Evolutionary conservation across 352 stramenopile genomes (phyloP).

Genomic region (Salisapilia sapeloensis): DNA sequence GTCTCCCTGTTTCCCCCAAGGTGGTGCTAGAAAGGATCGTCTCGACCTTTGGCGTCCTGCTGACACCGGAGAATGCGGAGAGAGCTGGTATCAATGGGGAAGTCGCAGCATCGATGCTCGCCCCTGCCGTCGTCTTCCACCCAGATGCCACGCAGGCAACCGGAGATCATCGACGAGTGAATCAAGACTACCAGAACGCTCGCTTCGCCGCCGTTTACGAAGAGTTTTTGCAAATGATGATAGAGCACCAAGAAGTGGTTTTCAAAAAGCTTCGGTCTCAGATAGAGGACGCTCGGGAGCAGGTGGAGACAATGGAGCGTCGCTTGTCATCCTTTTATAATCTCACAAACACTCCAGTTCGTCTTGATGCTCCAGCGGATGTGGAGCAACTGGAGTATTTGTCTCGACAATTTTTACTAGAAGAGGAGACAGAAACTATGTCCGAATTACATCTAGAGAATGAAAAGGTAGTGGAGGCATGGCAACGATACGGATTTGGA

Average conservation of each 20-base stretch:
- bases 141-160: constrained; percentile 21
- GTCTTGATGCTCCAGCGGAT: too few relatives aligned
- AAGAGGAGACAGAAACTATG: too few relatives aligned
- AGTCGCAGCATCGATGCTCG: constrained; percentile 36
- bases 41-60: constrained; percentile 43
- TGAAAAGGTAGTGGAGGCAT: constrained; percentile 23
- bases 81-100: constrained; percentile 52
- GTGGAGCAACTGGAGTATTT: too few relatives aligned
- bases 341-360: too few relatives aligned
- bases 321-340: constrained; percentile 40
- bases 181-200: neutral
- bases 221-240: constrained; percentile 64
- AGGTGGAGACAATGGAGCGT: constrained; percentile 46
- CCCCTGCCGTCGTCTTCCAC: constrained; percentile 66
- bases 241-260: constrained; percentile 53
- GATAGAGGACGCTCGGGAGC: constrained; percentile 41
- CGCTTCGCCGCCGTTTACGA: constrained; percentile 3
- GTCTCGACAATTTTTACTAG: too few relatives aligned
- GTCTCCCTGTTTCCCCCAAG: constrained; percentile 46
- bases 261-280: constrained; percentile 51
- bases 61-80: constrained; percentile 31
- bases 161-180: constrained; percentile 1
- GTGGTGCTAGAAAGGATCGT: constrained; percentile 58
- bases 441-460: too few relatives aligned
- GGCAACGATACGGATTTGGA: constrained; percentile 69